These are phyloP conservation scores for Oryza meridionalis DNA, from an alignment of 176 grass and related monocot species.

Conservation along the genomic window DNA sequence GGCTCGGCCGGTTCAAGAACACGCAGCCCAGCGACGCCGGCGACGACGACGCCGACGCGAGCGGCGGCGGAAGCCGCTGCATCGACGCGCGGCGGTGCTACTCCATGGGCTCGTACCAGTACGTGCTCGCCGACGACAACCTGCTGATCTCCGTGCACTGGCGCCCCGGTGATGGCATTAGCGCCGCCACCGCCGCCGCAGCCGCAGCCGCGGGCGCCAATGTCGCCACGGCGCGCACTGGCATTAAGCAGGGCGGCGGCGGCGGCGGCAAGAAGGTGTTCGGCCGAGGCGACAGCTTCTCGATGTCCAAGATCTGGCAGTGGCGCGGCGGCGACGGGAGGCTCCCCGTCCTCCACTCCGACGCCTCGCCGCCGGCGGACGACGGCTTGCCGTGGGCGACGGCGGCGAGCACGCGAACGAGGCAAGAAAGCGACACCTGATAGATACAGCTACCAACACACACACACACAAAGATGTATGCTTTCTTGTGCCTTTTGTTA, in stretches of 20 bases:
- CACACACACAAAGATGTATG: neutral
- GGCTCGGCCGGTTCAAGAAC: slow-evolving; percentile 85
- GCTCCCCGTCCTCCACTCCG: slow-evolving; percentile 49
- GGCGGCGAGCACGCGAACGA: neutral
- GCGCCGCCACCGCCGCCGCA: neutral
- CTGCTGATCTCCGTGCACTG: slow-evolving; percentile 59
- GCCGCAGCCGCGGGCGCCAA: neutral
- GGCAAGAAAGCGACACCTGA: slow-evolving; percentile 38
- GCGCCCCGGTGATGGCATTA: slow-evolving; percentile 26
- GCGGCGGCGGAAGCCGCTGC: slow-evolving; percentile 57
- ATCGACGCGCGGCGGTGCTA: slow-evolving; percentile 75
- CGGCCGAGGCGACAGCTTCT: slow-evolving; percentile 89
- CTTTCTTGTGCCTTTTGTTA: neutral
- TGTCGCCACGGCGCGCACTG: neutral
- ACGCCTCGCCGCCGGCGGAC: slow-evolving; percentile 36
- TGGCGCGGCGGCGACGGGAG: slow-evolving; percentile 65
- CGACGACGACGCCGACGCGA: slow-evolving; percentile 37
- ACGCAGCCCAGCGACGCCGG: slow-evolving; percentile 18
- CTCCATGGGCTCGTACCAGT: slow-evolving; percentile 89
- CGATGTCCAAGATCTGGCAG: slow-evolving; percentile 97
- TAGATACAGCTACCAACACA: neutral
- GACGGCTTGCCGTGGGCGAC: slow-evolving; percentile 56
- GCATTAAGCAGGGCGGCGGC: neutral
- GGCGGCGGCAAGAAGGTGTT: slow-evolving; percentile 50
- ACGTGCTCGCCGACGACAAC: slow-evolving; percentile 64